Conservation (phyloP, 345 rosid species). For the Sonneratia alba region DNA sequence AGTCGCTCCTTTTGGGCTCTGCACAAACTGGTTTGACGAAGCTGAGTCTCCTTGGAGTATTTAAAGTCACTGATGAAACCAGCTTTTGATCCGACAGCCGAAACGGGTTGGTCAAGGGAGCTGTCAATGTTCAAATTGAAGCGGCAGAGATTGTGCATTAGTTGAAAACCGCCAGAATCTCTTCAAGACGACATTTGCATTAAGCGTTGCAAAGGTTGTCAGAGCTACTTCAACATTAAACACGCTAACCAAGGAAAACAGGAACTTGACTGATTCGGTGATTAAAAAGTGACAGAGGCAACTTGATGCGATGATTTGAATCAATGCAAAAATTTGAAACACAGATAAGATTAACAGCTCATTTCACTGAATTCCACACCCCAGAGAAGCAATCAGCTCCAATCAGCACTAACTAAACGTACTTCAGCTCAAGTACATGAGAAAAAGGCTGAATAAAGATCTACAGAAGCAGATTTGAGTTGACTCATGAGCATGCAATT, state of each 20-base stretch:
- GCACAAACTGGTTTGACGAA: conserved; percentile 5
- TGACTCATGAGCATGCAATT: background rate
- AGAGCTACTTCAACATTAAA: background rate
- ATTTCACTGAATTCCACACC: background rate
- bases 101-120: conserved; percentile 1
- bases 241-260: background rate
- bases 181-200: background rate
- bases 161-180: background rate
- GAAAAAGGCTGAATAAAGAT: background rate
- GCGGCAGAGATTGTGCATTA: background rate
- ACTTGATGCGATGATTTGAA: background rate
- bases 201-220: no score
- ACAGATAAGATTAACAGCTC: background rate
- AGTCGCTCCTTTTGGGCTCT: conserved; percentile 11
- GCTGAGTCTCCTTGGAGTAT: conserved; percentile 2
- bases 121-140: background rate
- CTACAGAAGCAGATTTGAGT: background rate
- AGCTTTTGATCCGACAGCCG: conserved; percentile 1
- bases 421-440: background rate
- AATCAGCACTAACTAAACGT: background rate
- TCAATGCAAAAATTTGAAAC: background rate
- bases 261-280: background rate
- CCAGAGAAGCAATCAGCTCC: background rate
- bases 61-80: background rate
- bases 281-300: background rate